These are phyloP conservation scores for Tolypocladium pustulatum DNA, from an alignment of 2,329 filamentous ascomycete genomes.

Conservation along the genomic window DNA sequence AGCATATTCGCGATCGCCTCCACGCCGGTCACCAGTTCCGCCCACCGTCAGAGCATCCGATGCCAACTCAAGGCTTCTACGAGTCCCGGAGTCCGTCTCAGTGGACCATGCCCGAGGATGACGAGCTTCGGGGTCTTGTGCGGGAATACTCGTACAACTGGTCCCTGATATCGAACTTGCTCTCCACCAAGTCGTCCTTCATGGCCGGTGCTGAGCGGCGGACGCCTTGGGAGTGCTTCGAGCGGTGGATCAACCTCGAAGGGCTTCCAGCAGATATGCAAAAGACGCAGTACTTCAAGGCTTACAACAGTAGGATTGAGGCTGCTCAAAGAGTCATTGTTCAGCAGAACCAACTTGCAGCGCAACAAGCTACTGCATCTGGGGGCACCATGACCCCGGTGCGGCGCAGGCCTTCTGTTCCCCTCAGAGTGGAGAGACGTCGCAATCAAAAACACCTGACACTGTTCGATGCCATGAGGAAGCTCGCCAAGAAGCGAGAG, in stretches of 20 bases:
- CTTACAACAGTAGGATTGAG: slow-evolving; percentile 52
- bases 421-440: slow-evolving; percentile 75
- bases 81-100: slow-evolving; percentile 79
- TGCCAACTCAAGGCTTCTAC: slow-evolving; percentile 86
- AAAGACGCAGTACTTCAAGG: slow-evolving; percentile 89
- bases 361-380: slow-evolving; percentile 37
- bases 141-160: slow-evolving; percentile 96
- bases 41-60: slow-evolving; percentile 80
- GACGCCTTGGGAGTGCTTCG: slow-evolving; percentile 97
- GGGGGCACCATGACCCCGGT: slow-evolving; percentile 24
- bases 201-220: slow-evolving; percentile 80
- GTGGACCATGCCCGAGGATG: slow-evolving; percentile 85
- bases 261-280: slow-evolving; percentile 86
- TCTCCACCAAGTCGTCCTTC: slow-evolving; percentile 65
- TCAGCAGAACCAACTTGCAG: slow-evolving; percentile 40
- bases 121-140: slow-evolving; percentile 74
- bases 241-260: slow-evolving; percentile 88
- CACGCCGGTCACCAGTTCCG: slow-evolving; percentile 89
- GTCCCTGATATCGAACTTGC: slow-evolving; percentile 80
- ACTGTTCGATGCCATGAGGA: slow-evolving; percentile 89
- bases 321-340: slow-evolving; percentile 44
- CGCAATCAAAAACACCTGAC: slow-evolving; percentile 79
- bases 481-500: slow-evolving; percentile 89
- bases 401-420: slow-evolving; percentile 63
- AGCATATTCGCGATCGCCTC: slow-evolving; percentile 77